Percentiles rank a stretch among this genome's conserved stretches.
These are phyloP conservation scores for Coprinellus micaceus DNA, from an alignment of 768 basidiomycete genomes.

Conservation along the genomic window DNA sequence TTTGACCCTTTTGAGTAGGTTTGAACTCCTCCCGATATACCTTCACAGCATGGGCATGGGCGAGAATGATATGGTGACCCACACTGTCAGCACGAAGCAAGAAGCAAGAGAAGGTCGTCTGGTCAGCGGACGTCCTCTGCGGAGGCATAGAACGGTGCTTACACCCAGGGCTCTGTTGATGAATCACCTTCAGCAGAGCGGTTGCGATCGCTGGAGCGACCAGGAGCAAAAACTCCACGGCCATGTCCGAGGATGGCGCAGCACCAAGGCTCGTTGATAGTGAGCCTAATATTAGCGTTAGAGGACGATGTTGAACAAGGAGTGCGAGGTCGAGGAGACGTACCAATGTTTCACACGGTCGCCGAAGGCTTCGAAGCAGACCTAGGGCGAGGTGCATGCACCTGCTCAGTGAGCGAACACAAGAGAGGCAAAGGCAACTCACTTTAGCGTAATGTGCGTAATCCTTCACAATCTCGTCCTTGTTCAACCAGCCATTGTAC, in stretches of 20 bases:
- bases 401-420: background rate
- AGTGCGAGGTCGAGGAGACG: slow-evolving; percentile 6
- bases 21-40: slow-evolving; percentile 68
- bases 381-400: slow-evolving; percentile 26
- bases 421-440: slow-evolving; percentile 18
- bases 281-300: slow-evolving; percentile 45
- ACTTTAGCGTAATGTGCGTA: slow-evolving; percentile 57
- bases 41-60: slow-evolving; percentile 67
- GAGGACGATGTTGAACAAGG: slow-evolving; percentile 10
- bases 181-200: slow-evolving; percentile 61
- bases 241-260: slow-evolving; percentile 69
- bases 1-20: slow-evolving; percentile 54
- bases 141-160: slow-evolving; percentile 22
- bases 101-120: slow-evolving; percentile 2
- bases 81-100: slow-evolving; percentile 38
- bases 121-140: slow-evolving; percentile 13
- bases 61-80: slow-evolving; percentile 62
- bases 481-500: slow-evolving; percentile 75
- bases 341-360: slow-evolving; percentile 75
- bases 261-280: slow-evolving; percentile 77
- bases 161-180: slow-evolving; percentile 70
- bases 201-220: slow-evolving; percentile 59
- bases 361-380: slow-evolving; percentile 73
- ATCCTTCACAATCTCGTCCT: slow-evolving; percentile 65
- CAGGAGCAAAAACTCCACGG: slow-evolving; percentile 67